phyloP scores from a whole-genome alignment of 345 rosid genomes.

The Populus pruinosa region DNA sequence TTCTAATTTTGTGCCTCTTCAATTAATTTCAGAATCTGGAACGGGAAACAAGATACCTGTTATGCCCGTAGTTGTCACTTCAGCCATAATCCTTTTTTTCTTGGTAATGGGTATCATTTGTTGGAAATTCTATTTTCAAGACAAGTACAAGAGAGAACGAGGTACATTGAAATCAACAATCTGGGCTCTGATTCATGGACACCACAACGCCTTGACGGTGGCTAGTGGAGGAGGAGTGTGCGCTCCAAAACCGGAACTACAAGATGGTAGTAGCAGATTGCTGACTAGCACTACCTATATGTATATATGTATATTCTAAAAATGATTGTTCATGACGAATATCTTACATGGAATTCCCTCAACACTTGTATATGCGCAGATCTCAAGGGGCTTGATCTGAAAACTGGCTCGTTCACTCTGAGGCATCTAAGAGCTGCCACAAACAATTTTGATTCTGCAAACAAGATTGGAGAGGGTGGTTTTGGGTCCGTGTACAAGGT shows the following conservation, averaged over 20 bases:
- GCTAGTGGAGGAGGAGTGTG: too few relatives aligned
- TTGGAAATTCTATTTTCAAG: conserved; percentile 18
- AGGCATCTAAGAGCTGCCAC: conserved; percentile 52
- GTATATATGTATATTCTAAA: too few relatives aligned
- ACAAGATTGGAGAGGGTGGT: conserved; percentile 68
- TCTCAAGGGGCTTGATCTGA: conserved; percentile 11
- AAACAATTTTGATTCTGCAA: conserved; percentile 35
- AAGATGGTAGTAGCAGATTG: too few relatives aligned
- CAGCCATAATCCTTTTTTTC: neutral
- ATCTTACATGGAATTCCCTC: too few relatives aligned
- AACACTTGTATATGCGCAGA: conserved; percentile 2
- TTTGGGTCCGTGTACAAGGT: conserved; percentile 63
- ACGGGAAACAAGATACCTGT: neutral
- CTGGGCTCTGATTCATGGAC: neutral
- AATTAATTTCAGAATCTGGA: neutral
- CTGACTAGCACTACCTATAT: too few relatives aligned
- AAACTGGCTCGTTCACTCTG: conserved; percentile 36
- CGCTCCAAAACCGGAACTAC: too few relatives aligned
- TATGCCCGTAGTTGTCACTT: conserved; percentile 1
- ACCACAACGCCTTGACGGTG: too few relatives aligned
- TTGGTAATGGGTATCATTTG: conserved; percentile 9
- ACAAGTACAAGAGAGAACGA: neutral
- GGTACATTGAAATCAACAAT: conserved; percentile 7
- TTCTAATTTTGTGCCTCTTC: neutral
- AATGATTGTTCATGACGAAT: too few relatives aligned